These are phyloP conservation scores for Spatholobus suberectus DNA, from an alignment of 306 rosid species.

Conservation along the genomic window DNA sequence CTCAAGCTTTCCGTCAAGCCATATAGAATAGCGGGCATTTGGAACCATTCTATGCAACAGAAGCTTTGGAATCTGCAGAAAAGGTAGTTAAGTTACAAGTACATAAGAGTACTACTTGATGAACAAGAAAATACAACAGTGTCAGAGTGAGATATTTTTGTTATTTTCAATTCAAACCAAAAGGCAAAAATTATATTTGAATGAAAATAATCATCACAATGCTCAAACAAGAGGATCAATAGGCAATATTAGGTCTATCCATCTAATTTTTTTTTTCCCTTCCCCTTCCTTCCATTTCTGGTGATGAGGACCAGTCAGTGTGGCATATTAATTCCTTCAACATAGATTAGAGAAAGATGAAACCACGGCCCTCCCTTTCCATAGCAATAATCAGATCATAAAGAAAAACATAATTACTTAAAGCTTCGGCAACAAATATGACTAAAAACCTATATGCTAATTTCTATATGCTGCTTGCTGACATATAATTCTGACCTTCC, in stretches of 20 bases:
- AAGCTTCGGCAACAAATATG: not conserved
- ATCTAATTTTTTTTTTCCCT: slow-evolving; percentile 20
- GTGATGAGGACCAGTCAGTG: not conserved
- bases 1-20: slow-evolving; percentile 94
- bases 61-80: slow-evolving; percentile 87
- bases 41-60: slow-evolving; percentile 88
- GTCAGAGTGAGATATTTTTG: not conserved
- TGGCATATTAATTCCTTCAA: not conserved
- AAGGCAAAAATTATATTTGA: slow-evolving; percentile 30
- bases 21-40: slow-evolving; percentile 82
- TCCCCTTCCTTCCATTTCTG: not conserved
- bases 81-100: slow-evolving; percentile 36
- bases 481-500: slow-evolving; percentile 66
- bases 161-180: slow-evolving; percentile 13
- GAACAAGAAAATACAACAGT: slow-evolving; percentile 29
- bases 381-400: slow-evolving; percentile 12
- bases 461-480: slow-evolving; percentile 5
- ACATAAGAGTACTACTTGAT: not conserved
- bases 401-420: slow-evolving; percentile 23
- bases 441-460: slow-evolving; percentile 18
- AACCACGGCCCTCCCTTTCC: not conserved
- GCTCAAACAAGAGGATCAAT: slow-evolving; percentile 14
- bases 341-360: not conserved
- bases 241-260: slow-evolving; percentile 12
- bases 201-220: slow-evolving; percentile 26